Evolutionary conservation across 2,329 filamentous ascomycete genomes (phyloP), one percentile per base, ranked within the genome.

Genomic region (Neobulgaria alba): DNA sequence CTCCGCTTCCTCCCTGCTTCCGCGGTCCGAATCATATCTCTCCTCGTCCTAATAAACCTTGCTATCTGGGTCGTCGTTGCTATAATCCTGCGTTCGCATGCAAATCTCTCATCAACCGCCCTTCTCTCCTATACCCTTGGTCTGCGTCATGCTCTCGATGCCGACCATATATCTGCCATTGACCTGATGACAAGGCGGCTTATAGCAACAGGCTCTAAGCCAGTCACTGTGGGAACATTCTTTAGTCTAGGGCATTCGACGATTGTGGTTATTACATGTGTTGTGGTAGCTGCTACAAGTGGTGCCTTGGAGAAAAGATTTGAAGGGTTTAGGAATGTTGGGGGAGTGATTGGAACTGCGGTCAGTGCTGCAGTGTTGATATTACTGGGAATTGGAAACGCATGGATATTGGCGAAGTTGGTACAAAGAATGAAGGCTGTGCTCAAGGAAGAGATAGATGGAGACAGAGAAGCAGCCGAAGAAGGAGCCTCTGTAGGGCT

Each of bases 211-310:
- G 88, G 87, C 14, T 86, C 92, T 57, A 77, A 77, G 2, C 89
- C 90, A 2, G 88, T 93, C 9, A 90, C 89, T 0, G 90, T 96
- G 1, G 92, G 90, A 32, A 95, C 87, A 1, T 96, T 86, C 61
- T 96, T 98, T 68, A 90, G 84, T 0, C 73, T 96, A 0, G 90
- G 92, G 0, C 90, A 96, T 64, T 93, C 85, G 17, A 95, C 90
- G 2, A 86, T 96, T 53, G 90, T 96, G 17, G 71, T 95, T 42
- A 69, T 93, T 50, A 96, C 90, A 0, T 95, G 86, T 36, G 74
- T 95, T 35, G 85, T 93, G 1, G 90, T 96, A 1, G 92, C 92
- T 1, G 90, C 88, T 3, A 95, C 89, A 0, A 84, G 84, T 3
- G 86, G 87, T 0, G 87, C 88, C 0, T 73, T 96, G 16, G 77